Conservation (phyloP, 2,329 filamentous ascomycete species). For the Fusarium tricinctum region DNA sequence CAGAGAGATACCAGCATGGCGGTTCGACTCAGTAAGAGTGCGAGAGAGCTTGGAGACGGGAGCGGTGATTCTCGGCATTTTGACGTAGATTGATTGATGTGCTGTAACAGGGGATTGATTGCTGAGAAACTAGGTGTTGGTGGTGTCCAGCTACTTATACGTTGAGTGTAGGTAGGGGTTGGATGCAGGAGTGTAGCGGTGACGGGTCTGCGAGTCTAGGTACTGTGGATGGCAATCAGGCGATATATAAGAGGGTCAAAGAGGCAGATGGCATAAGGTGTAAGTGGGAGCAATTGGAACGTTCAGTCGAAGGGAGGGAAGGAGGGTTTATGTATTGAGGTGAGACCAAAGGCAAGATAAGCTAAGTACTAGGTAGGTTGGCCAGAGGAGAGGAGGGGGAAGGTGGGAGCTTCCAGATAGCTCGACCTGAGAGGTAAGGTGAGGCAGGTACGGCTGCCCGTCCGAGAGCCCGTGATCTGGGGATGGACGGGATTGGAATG, state of each 20-base stretch:
- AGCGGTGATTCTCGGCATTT: constrained; percentile 65
- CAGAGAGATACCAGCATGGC: constrained; percentile 57
- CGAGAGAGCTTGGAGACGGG: constrained; percentile 65
- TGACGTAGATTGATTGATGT: constrained; percentile 17
- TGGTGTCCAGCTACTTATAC: constrained; percentile 40
- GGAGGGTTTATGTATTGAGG: constrained; percentile 38
- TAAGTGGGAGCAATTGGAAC: constrained; percentile 23
- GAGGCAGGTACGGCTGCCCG: constrained; percentile 28
- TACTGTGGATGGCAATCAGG: constrained; percentile 24
- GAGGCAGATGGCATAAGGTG: constrained; percentile 7
- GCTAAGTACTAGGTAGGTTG: constrained; percentile 17
- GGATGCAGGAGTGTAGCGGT: constrained; percentile 32
- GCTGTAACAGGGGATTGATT: constrained; percentile 2
- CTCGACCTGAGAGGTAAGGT: constrained; percentile 13
- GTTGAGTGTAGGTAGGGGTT: constrained; percentile 8
- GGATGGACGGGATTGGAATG: constrained; percentile 28
- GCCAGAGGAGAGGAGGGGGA: constrained; percentile 20
- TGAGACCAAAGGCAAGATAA: constrained; percentile 25
- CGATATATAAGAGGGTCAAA: constrained; percentile 22
- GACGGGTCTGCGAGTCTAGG: constrained; percentile 12
- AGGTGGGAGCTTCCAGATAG: constrained; percentile 30
- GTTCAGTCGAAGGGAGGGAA: constrained; percentile 30
- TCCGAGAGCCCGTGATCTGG: constrained; percentile 37
- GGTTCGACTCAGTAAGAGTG: constrained; percentile 60
- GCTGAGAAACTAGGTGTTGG: constrained; percentile 10